Base-by-base conservation (phyloP, 345 rosid genomes). In the Heritiera littoralis region DNA sequence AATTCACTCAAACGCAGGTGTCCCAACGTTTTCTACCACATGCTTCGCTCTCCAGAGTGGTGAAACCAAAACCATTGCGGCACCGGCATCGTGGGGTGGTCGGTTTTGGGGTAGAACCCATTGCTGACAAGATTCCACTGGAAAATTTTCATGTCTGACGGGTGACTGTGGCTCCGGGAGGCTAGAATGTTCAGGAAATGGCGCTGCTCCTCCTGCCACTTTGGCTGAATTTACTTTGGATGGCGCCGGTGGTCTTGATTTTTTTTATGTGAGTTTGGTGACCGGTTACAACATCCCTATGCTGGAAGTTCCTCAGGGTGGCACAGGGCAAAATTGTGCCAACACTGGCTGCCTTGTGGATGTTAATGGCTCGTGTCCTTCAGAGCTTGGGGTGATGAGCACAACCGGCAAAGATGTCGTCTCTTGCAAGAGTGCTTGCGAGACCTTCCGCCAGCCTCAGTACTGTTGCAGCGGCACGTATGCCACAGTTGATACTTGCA, bases 281-380 rank as follows among this genome's bases (percentile, higher is more conserved):
- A 98, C 93, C 60, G 99, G 99, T 58, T 95, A 92, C 92, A 95
- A 95, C 84, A 86, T 95, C n/a, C 93, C 98, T 7, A 35, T 95
- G 89, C 76, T 91, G 43, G 92, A 93, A 0, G 92, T 81, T 4
- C 99, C 99, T 8, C 93, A 89, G 63, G 98, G 97, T 2, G 98
- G 97, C 0, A 67, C 89, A 0, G 97, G 94, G 0, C 79, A 81
- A 20, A 92, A 92, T 77, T 96, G 99, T 69, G 81, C 90, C 17
- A 84, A 80, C 83, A 89, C 94, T 0, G 97, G 99, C 2, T 96
- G 99, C 82, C 83, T 83, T 2, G 91, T 84, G 49, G 99, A 96
- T 64, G 81, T 96, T 28, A 92, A 91, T 83, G 92, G 78, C 17
- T 76, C 88, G 55, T 96, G 98, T 75, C 99, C 99, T 0, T 82